Conservation (phyloP, 2,329 filamentous ascomycete genomes). For the Massarina eburnea region DNA sequence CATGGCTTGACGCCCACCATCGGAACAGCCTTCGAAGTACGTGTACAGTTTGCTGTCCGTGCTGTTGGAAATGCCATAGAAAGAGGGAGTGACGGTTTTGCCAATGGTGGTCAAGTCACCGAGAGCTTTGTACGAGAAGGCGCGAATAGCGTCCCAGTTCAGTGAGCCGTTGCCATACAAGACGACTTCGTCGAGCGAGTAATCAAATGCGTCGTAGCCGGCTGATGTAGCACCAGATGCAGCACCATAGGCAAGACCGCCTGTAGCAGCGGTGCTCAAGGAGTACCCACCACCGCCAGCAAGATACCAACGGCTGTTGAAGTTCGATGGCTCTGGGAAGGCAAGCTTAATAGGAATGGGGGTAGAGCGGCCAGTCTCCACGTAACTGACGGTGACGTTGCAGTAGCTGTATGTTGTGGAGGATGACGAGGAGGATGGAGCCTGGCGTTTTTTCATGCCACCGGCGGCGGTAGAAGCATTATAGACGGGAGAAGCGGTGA, state of each 20-base stretch:
- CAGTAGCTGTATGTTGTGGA: no score
- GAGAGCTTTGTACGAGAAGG: slow-evolving; percentile 55
- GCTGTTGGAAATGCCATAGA: slow-evolving; percentile 38
- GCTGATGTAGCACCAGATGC: slow-evolving; percentile 54
- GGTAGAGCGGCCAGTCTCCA: no score
- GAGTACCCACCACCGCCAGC: slow-evolving; percentile 50
- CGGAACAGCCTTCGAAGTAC: slow-evolving; percentile 59
- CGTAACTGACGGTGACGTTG: no score
- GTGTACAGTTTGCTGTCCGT: slow-evolving; percentile 45
- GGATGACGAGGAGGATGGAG: no score
- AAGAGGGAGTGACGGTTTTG: slow-evolving; percentile 46
- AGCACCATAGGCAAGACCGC: slow-evolving; percentile 51
- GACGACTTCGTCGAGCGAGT: slow-evolving; percentile 33
- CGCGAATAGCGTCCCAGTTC: slow-evolving; percentile 54
- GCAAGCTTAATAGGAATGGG: slow-evolving; percentile 39
- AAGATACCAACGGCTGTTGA: slow-evolving; percentile 51
- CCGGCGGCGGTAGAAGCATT: no score
- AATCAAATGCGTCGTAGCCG: slow-evolving; percentile 53
- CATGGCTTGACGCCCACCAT: slow-evolving; percentile 54
- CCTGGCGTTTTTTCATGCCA: no score
- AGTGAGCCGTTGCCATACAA: slow-evolving; percentile 51
- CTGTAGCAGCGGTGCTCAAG: slow-evolving; percentile 36
- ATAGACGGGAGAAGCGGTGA: no score
- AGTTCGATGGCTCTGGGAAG: slow-evolving; percentile 47
- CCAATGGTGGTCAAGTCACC: slow-evolving; percentile 55